Evolutionary conservation across 202 grass and related monocot genomes (phyloP).

Genomic region (Setaria viridis): DNA sequence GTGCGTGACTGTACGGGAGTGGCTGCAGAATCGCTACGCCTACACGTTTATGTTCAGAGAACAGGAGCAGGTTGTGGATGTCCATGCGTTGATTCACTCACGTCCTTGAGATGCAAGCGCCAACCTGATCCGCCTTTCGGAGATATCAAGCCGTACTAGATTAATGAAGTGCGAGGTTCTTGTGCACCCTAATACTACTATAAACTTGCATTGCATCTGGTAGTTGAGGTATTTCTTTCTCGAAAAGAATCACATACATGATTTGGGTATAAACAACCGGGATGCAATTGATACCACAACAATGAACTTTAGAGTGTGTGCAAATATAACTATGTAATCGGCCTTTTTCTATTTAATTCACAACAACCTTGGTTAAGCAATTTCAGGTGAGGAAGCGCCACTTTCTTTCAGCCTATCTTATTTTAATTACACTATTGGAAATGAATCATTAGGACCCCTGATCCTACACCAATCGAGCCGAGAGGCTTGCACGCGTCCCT

Average conservation of each 20-base stretch:
- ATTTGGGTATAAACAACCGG: not conserved
- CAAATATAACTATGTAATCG: not conserved
- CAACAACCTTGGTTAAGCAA: conserved; percentile 20
- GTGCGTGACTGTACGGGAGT: conserved; percentile 56
- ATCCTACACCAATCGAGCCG: not conserved
- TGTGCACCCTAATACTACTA: not conserved
- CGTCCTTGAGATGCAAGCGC: not conserved
- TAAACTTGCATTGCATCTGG: not conserved
- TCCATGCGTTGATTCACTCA: not conserved
- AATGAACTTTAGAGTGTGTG: not conserved
- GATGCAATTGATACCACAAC: not conserved
- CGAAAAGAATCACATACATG: not conserved
- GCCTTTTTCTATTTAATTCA: not conserved
- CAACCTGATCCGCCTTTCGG: not conserved
- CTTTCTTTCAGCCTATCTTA: not conserved
- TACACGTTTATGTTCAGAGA: not conserved
- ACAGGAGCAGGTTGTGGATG: not conserved
- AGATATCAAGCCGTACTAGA: not conserved
- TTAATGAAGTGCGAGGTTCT: not conserved
- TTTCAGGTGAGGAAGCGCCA: not conserved
- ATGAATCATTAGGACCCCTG: not conserved
- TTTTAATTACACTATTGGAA: not conserved
- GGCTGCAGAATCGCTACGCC: not conserved
- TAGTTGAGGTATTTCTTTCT: conserved; percentile 18
- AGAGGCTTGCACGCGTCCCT: not conserved